Base-by-base conservation (phyloP, 2,329 filamentous ascomycete genomes). In the Phyllachora maydis region DNA sequence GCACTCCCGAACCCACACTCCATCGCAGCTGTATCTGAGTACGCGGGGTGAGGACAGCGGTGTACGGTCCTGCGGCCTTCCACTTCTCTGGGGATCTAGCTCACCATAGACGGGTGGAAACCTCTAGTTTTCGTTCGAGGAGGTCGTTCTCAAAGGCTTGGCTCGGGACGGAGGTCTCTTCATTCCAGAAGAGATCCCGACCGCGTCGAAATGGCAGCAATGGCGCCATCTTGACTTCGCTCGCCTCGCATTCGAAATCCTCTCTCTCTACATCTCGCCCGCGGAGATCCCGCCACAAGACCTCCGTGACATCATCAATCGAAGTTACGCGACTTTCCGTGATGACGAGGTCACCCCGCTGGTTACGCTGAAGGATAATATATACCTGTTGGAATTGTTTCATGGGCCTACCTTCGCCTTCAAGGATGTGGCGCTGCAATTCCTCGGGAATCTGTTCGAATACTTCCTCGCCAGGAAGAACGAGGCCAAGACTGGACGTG, bases 371-470 rank as follows among this genome's bases (percentile, higher is more conserved):
- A 65, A 85, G 40, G 56, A 65, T 37, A 75, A 85, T 43, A 56
- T 93, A 19, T 70, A 92, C 43, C 57, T 93, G 26, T 65, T 98
- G 16, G 88, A 98, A 49, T 64, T 98, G 20, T 98, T 95, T 59
- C 85, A 95, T 45, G 88, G 88, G 2, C 88, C 83, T 4, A 95
- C 75, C 1, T 93, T 82, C 44, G 76, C 85, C 3, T 95, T 95
- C 58, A 92, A 95, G 52, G 85, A 95, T 48, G 77, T 83, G 27
- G 83, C 83, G 10, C 56, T 95, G 31, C 85, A 95, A 38, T 88
- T 93, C 42, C 54, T 98, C 3, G 88, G 88, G n/a, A 95, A 98
- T 40, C 57, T 98, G 3, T 95, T 90, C 35, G 78, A 90, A 47
- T 88, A 85, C 46, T 85, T 88, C 46, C 56, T 88, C 8, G 62